Evolutionary conservation across 2,329 filamentous ascomycete genomes (phyloP), one percentile per base, ranked within the genome.

Genomic region (Ophiostoma ulmi): DNA sequence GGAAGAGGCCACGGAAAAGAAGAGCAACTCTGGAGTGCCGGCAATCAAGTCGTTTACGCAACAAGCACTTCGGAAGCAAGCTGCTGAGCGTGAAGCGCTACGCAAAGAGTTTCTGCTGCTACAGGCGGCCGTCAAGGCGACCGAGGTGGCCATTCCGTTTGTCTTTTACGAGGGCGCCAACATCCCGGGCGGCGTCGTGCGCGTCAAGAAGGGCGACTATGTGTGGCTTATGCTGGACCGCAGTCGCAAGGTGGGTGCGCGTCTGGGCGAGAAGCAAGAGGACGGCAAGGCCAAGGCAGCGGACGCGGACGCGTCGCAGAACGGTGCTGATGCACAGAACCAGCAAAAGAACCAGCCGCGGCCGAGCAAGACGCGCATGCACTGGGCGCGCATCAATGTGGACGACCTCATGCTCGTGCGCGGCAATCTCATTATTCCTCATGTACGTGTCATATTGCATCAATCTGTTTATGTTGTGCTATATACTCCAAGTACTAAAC

Each of bases 101-200:
- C 86, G 91, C 11, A 91, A 90, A 73, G 90, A 98, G 77, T 99
- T 97, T 76, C 79, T 97, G 65, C 83, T 83, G 11, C 86, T 94
- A 72, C 95, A 97, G 78, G 92, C 96, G 73, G 88, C 89, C 0
- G 91, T 98, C 74, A 97, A 96, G 81, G 88, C 88, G 26, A 94
- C 93, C 10, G 94, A 97, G 77, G 91, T 99, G 70, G 85, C 91
- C 20, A 90, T 99, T 41, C 95, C 95, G 0, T 99, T 98, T 79
- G 92, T 98, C 3, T 98, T 98, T 78, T 98, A 97, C 81, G 94
- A 98, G 75, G 95, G 95, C 20, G 92, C 92, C 31, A 94, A 96
- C 78, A 91, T 91, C 13, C 91, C 94, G 0, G 93, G 93, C 20
- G 94, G 94, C 1, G 86, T 86, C 17, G 94, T 94, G 67, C 89